These are phyloP conservation scores for Vickermania spadyakhi DNA, from an alignment of 208 protist genomes.

Conservation along the genomic window DNA sequence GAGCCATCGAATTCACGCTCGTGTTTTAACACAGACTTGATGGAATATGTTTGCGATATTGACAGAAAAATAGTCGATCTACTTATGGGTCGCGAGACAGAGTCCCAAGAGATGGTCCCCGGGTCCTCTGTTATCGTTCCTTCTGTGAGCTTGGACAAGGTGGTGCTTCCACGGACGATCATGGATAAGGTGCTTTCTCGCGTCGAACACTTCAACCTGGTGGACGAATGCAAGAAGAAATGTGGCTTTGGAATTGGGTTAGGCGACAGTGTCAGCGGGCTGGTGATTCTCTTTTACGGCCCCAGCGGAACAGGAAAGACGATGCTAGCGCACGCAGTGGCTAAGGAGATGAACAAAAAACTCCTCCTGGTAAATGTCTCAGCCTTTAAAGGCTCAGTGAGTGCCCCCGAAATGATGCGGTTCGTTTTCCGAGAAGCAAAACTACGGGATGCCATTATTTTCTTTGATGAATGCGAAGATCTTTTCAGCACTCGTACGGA, in stretches of 20 bases:
- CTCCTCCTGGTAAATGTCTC: slow-evolving; percentile 83
- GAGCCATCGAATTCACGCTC: slow-evolving; percentile 26
- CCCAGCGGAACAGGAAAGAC: slow-evolving; percentile 91
- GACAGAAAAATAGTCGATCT: slow-evolving; percentile 91
- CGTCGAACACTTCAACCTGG: slow-evolving; percentile 82
- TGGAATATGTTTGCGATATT: slow-evolving; percentile 88
- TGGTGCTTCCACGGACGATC: slow-evolving; percentile 68
- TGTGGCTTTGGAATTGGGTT: slow-evolving; percentile 77
- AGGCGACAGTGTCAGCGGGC: slow-evolving; percentile 38
- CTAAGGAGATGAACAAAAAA: slow-evolving; percentile 76
- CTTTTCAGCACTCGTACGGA: slow-evolving; percentile 82
- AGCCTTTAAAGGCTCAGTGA: slow-evolving; percentile 62
- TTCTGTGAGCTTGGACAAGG: slow-evolving; percentile 61
- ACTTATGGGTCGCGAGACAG: slow-evolving; percentile 81
- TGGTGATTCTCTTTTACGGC: slow-evolving; percentile 90
- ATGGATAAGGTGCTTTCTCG: slow-evolving; percentile 77
- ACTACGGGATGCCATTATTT: slow-evolving; percentile 87
- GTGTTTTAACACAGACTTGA: slow-evolving; percentile 87
- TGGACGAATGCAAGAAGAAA: slow-evolving; percentile 63
- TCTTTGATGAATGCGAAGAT: slow-evolving; percentile 92
- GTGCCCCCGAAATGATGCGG: slow-evolving; percentile 62
- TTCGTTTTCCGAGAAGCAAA: slow-evolving; percentile 91
- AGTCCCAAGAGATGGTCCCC: slow-evolving; percentile 86
- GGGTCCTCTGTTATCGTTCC: slow-evolving; percentile 81
- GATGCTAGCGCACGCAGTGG: slow-evolving; percentile 91